These are phyloP conservation scores for Lipomyces starkeyi DNA, from an alignment of 805 yeast genomes.

Conservation along the genomic window DNA sequence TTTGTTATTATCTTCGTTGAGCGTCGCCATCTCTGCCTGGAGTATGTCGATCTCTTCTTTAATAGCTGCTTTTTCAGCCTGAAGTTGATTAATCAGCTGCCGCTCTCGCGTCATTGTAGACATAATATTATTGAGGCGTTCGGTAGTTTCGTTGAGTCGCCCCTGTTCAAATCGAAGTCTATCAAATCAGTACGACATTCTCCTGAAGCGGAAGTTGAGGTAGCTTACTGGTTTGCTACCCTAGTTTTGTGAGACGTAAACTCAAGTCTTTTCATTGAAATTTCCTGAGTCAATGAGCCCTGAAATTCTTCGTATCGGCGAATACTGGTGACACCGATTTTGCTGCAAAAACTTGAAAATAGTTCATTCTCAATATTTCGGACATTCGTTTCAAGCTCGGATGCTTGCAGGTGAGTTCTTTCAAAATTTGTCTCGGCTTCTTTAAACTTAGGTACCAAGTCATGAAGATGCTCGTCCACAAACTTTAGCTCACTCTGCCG, in stretches of 20 bases:
- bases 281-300: conserved; percentile 50
- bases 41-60: conserved; percentile 53
- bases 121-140: conserved; percentile 52
- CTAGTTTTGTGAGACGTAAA: conserved; percentile 65
- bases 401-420: conserved; percentile 44
- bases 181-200: neutral
- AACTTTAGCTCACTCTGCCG: conserved; percentile 40
- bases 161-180: conserved; percentile 65
- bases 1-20: conserved; percentile 36
- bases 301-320: conserved; percentile 73
- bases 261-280: conserved; percentile 61
- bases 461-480: conserved; percentile 42
- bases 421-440: conserved; percentile 42
- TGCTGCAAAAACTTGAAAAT: conserved; percentile 58
- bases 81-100: conserved; percentile 47
- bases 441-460: conserved; percentile 52
- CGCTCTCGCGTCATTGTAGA: conserved; percentile 49
- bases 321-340: conserved; percentile 60
- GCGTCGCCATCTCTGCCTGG: conserved; percentile 45
- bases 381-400: conserved; percentile 50
- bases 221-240: conserved; percentile 58
- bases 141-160: conserved; percentile 57
- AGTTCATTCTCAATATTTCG: conserved; percentile 39
- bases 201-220: neutral
- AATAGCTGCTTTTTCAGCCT: conserved; percentile 48